These are phyloP conservation scores for Tephrocybe rancida DNA, from an alignment of 768 basidiomycete species.

Conservation along the genomic window DNA sequence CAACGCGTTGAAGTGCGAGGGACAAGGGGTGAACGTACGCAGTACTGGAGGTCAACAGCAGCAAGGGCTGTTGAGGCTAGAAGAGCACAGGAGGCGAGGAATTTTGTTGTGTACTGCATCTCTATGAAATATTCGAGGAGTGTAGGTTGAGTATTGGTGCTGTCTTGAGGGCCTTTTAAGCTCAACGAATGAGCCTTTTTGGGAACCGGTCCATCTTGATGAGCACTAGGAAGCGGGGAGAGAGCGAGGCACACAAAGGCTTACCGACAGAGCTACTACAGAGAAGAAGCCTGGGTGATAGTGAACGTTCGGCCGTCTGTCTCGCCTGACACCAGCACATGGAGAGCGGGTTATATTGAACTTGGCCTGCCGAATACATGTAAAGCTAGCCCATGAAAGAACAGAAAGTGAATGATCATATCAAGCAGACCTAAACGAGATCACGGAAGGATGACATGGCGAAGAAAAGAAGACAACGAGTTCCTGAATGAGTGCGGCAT, in stretches of 20 bases:
- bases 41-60: constrained; percentile 9
- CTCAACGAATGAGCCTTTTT: background rate
- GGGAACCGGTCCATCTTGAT: constrained; percentile 1
- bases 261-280: background rate
- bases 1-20: background rate
- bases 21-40: constrained; percentile 1
- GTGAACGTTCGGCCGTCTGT: constrained; percentile 1
- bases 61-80: background rate
- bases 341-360: constrained; percentile 5
- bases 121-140: background rate
- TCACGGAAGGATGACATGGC: constrained; percentile 6
- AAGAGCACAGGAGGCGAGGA: background rate
- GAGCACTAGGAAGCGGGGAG: constrained; percentile 2
- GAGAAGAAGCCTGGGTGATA: background rate
- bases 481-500: constrained; percentile 3
- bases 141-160: background rate
- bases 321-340: background rate
- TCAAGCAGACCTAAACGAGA: constrained; percentile 1
- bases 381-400: background rate
- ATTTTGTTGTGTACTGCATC: constrained; percentile 6
- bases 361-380: background rate
- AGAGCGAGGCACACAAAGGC: constrained; percentile 1
- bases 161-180: background rate
- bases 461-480: background rate
- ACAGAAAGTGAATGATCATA: constrained; percentile 5